phyloP scores from a whole-genome alignment of 805 yeast genomes.

The Yarrowia sp. region DNA sequence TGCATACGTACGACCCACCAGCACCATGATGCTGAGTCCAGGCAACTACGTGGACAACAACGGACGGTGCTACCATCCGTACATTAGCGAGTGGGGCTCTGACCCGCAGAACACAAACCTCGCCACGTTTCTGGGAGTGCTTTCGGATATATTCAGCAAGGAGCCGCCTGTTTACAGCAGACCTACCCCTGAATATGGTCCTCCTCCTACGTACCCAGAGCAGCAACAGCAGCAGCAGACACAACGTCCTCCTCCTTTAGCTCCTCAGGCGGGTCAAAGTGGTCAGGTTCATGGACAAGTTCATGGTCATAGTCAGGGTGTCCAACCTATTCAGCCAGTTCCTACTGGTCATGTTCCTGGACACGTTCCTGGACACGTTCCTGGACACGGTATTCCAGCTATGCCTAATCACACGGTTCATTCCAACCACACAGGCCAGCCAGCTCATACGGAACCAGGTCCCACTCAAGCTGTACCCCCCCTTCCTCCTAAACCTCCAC shows the following conservation, averaged over 20 bases:
- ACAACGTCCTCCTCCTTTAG: constrained; percentile 10
- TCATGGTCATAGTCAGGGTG: too few species aligned
- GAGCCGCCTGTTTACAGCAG: constrained; percentile 56
- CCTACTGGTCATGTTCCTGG: not conserved
- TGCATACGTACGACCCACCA: constrained; percentile 66
- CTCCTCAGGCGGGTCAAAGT: constrained; percentile 9
- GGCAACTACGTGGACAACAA: constrained; percentile 71
- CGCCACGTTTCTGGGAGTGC: constrained; percentile 48
- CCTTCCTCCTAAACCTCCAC: constrained; percentile 24
- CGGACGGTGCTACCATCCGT: constrained; percentile 77
- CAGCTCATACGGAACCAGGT: not conserved
- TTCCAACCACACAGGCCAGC: not conserved
- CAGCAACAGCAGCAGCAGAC: constrained; percentile 11
- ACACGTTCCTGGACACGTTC: too few species aligned
- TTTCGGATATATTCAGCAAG: constrained; percentile 52
- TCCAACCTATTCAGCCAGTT: constrained; percentile 3
- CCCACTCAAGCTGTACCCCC: constrained; percentile 13
- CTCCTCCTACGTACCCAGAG: constrained; percentile 38
- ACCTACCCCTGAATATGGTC: constrained; percentile 35
- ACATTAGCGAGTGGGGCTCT: constrained; percentile 63
- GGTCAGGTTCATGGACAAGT: not conserved
- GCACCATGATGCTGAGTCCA: constrained; percentile 58
- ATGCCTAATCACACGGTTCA: not conserved
- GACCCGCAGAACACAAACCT: constrained; percentile 48
- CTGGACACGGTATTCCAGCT: not conserved